Evolutionary conservation across 2,329 filamentous ascomycete genomes (phyloP).

Genomic region (Pseudopithomyces chartarum): DNA sequence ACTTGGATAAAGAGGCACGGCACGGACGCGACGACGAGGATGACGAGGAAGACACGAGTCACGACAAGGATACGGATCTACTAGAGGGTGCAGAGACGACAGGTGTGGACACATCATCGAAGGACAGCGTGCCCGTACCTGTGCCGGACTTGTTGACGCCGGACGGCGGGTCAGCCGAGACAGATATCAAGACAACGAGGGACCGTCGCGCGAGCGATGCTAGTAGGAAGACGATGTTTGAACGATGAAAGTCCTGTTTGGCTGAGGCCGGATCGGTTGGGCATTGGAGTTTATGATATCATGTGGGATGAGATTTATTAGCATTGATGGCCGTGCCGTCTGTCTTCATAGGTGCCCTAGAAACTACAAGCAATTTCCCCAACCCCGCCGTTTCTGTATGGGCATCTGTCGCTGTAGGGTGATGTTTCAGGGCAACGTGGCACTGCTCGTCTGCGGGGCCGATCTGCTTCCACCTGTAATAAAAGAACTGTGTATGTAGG

Average conservation of each 20-base stretch:
- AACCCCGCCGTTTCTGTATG: neutral
- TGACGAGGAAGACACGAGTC: slow-evolving; percentile 65
- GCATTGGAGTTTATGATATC: slow-evolving; percentile 15
- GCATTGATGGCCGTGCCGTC: neutral
- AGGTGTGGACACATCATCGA: slow-evolving; percentile 42
- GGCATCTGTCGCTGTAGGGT: neutral
- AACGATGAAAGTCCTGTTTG: slow-evolving; percentile 31
- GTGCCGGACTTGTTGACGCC: slow-evolving; percentile 17
- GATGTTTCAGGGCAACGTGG: neutral
- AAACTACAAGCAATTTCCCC: neutral
- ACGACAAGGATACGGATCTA: slow-evolving; percentile 50
- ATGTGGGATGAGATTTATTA: slow-evolving; percentile 9
- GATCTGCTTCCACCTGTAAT: no score
- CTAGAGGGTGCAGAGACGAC: slow-evolving; percentile 56
- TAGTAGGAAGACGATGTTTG: slow-evolving; percentile 45
- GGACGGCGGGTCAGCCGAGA: slow-evolving; percentile 15
- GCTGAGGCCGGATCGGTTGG: neutral
- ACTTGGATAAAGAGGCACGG: slow-evolving; percentile 78
- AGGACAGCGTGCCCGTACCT: slow-evolving; percentile 14
- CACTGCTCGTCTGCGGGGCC: no score
- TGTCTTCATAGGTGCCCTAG: neutral
- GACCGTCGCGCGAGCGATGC: slow-evolving; percentile 41
- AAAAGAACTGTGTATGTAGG: no score
- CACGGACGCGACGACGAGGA: slow-evolving; percentile 62
- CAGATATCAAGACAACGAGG: slow-evolving; percentile 32